Conservation (phyloP, 2,329 filamentous ascomycete genomes). For the Epichloe glyceriae region DNA sequence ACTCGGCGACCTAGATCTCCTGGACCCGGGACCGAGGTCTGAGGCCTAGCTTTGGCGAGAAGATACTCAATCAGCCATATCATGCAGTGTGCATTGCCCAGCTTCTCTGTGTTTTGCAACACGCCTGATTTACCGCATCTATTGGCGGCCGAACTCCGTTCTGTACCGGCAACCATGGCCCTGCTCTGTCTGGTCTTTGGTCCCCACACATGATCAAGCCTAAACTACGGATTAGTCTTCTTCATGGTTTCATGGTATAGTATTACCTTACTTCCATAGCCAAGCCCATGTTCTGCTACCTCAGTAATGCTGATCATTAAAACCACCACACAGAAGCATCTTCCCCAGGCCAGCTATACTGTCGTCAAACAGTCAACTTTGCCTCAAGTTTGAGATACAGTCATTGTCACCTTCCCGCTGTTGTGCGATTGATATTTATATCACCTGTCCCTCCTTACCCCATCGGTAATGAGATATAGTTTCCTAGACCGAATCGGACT, state of each 20-base stretch:
- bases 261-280: neutral
- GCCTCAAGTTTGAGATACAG: neutral
- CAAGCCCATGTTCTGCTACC: neutral
- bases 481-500: neutral
- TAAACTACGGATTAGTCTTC: neutral
- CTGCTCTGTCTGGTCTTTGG: neutral
- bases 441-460: neutral
- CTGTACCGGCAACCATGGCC: neutral
- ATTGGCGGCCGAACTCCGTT: neutral
- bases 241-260: neutral
- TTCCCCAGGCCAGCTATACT: neutral
- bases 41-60: neutral
- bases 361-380: neutral
- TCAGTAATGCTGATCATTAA: constrained; percentile 3
- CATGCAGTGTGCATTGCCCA: neutral
- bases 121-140: neutral
- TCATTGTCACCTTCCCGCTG: neutral
- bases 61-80: neutral
- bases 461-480: neutral
- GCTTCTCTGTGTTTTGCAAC: neutral
- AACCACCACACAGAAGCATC: neutral
- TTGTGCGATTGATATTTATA: neutral
- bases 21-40: neutral
- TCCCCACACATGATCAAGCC: neutral
- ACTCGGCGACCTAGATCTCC: neutral